Evolutionary conservation across 2,329 filamentous ascomycete species (phyloP), one percentile per base, ranked within the genome.

Genomic region (Botryotinia globosa): DNA sequence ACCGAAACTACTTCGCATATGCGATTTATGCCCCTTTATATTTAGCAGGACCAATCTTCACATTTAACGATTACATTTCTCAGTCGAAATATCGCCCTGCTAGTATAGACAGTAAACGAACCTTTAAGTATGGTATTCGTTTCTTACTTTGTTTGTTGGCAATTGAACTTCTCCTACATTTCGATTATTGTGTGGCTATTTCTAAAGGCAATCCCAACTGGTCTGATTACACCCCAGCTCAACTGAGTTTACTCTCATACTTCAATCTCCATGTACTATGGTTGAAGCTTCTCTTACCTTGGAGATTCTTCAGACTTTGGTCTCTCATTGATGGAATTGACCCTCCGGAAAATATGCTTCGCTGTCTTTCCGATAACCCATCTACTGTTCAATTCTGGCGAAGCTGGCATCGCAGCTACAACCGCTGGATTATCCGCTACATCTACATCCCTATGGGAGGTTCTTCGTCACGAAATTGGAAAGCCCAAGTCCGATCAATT

Each of bases 251-350:
- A 84, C 87, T 99, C 20, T 96, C 94, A 54, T 98, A 92, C 84
- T 97, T 98, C 85, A 98, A 98, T 82, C 90, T 99, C 20, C 93
- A 97, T 83, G 90, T 98, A 80, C 97, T 99, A 81, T 99, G 97
- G 97, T 87, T 99, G 64, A 99, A 99, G 82, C 89, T 99, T 1
- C 89, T 99, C 7, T 89, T 99, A 12, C 96, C 96, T 0, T 99
- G 95, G 94, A 92, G 96, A n/a, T 91, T 98, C 81, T 98, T 98
- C 88, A 92, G 97, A 7, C 89, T 99, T n/a, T 99, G 96, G 96
- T 87, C 93, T 0, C 87, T 99, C 6, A 81, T 94, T 25, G 96
- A 99, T 81, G 93, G 93, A 74, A 89, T 99, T 77, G 96, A 99
- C 80, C 94, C 96, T 0, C 95, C 96, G 0, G 96, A 99, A 83